Base-by-base conservation (phyloP, 176 grass and related monocot genomes). In the Dendrocalamus sinicus region DNA sequence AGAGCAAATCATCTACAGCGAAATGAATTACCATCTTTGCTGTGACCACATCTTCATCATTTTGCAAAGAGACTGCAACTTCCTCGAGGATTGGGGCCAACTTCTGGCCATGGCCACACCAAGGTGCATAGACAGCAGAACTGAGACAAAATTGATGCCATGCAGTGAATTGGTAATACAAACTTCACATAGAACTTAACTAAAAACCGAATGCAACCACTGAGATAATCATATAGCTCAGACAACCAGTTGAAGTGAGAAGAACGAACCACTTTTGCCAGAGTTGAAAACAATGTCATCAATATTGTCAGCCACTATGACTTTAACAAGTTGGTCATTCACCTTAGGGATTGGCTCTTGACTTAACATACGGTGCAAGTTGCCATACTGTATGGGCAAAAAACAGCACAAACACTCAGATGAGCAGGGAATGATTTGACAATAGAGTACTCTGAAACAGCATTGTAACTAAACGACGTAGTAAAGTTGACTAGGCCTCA, bases 61-160 rank as follows among this genome's bases (percentile, higher is more conserved):
- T 74, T 86, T 92, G 89, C 30, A 99, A 81, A 11, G 76, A 80
- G 20, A 91, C 35, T 13, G 92, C 93, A 77, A 91, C 90, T 82
- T 95, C 88, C 57, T 98, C 93, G 82, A 98, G 83, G 44, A 95
- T 92, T 0, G 91, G 96, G 1, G 89, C 91, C 16, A 98, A 83
- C 86, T 91, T 92, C 70, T 85, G 75, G 84, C 96, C 96, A 68
- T 94, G 90, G 13, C 72, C 86, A 67, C 96, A 99, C 93, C 28
- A 99, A 41, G 96, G 93, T 63, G 93, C 93, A 92, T 96, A 99
- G 39, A 99, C 1, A 99, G 75, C 41, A 99, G 48, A 86, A 96
- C 96, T 96, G 28, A 30, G 62, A 76, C 0, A 83, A 30, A 72
- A 67, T 73, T 55, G 15, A 32, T 67, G 67, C 0, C 64, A 75